Evolutionary conservation across 1,284 basidiomycete species (phyloP).

Genomic region (Apiotrichum veenhuisii): DNA sequence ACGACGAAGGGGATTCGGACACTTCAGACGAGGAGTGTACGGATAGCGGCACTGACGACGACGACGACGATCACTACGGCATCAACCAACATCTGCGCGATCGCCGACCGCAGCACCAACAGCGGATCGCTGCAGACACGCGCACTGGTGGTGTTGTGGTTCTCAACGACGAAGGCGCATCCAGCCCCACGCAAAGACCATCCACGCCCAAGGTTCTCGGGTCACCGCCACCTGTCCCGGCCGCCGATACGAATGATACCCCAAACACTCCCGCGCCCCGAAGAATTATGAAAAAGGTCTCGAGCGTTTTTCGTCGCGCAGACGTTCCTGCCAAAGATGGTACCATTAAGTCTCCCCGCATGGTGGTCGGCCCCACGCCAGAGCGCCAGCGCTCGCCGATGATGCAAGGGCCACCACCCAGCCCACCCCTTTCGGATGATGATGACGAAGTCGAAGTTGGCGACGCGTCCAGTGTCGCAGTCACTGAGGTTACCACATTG

Average conservation of each 20-base stretch:
- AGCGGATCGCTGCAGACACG: neutral
- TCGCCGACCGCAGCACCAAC: neutral
- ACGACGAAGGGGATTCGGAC: conserved; percentile 20
- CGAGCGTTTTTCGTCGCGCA: conserved; percentile 29
- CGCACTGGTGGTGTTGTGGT: neutral
- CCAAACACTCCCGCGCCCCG: conserved; percentile 4
- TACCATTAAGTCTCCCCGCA: neutral
- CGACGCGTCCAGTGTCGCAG: conserved; percentile 6
- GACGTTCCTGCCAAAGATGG: neutral
- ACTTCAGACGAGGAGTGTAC: conserved; percentile 15
- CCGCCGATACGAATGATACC: neutral
- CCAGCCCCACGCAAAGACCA: neutral
- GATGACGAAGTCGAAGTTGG: conserved; percentile 10
- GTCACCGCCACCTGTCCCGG: neutral
- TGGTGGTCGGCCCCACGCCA: neutral
- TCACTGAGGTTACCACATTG: conserved; percentile 8
- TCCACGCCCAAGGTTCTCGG: neutral
- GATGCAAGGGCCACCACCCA: conserved; percentile 46
- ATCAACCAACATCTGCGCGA: conserved; percentile 1
- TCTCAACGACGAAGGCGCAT: neutral
- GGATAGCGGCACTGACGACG: too few species aligned
- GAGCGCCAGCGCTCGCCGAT: conserved; percentile 13
- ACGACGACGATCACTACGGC: conserved; percentile 9
- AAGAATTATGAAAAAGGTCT: conserved; percentile 34
- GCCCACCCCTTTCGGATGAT: conserved; percentile 42